A percentile compares a stretch with the other conserved stretches of the same genome.
These are phyloP conservation scores for Penicillium olsonii DNA, from an alignment of 2,329 filamentous ascomycete species.

Conservation along the genomic window DNA sequence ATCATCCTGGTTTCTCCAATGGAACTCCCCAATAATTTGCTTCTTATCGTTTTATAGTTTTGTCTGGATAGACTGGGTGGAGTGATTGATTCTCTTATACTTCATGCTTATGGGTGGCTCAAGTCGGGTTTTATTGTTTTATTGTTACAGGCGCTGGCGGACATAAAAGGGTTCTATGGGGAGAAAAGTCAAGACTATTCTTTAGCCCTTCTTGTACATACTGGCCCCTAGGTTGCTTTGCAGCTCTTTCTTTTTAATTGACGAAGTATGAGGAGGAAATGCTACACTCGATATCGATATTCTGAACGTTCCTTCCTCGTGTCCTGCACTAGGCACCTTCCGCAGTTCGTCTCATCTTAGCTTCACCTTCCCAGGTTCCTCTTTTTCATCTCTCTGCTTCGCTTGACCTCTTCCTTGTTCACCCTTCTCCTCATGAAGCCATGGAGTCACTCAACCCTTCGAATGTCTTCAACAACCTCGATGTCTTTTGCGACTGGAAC, in stretches of 20 bases:
- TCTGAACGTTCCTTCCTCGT: conserved; percentile 10
- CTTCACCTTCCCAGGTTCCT: conserved; percentile 9
- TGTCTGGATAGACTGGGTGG: conserved; percentile 38
- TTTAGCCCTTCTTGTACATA: conserved; percentile 32
- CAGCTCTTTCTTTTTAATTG: conserved; percentile 8
- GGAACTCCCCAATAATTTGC: conserved; percentile 34
- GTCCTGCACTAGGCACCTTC: too few species aligned
- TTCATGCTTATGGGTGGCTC: conserved; percentile 24
- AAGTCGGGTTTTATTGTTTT: conserved; percentile 11
- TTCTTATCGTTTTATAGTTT: conserved; percentile 22
- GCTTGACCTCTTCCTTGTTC: not conserved
- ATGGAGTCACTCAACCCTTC: conserved; percentile 12
- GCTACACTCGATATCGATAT: conserved; percentile 3
- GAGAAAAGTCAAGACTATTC: conserved; percentile 23
- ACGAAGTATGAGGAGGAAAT: conserved; percentile 8
- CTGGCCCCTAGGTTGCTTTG: conserved; percentile 16
- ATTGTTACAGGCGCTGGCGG: conserved; percentile 23
- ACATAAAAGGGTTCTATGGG: conserved; percentile 17
- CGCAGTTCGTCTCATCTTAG: conserved; percentile 15
- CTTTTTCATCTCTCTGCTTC: conserved; percentile 1
- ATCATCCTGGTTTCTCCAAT: conserved; percentile 33
- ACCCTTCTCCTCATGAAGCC: not conserved
- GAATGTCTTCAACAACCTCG: conserved; percentile 28
- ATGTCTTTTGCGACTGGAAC: conserved; percentile 35
- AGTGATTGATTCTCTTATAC: conserved; percentile 15